These are phyloP conservation scores for Candida andamanensis DNA, from an alignment of 805 yeast species.

Conservation along the genomic window DNA sequence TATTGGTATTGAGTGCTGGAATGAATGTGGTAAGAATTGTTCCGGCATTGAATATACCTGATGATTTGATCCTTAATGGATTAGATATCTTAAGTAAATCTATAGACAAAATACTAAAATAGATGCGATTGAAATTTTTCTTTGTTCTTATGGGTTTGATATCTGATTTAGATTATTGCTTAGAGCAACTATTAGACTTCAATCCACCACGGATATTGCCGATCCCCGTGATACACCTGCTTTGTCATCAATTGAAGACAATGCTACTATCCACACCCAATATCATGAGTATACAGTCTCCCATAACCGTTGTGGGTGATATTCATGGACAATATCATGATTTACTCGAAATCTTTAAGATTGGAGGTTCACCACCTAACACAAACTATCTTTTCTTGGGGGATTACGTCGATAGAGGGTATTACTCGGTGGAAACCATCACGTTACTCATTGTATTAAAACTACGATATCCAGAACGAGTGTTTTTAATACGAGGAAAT, in stretches of 20 bases:
- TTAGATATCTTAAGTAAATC: slow-evolving; percentile 61
- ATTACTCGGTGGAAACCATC: slow-evolving; percentile 90
- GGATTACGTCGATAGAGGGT: slow-evolving; percentile 94
- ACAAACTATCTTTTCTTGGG: slow-evolving; percentile 92
- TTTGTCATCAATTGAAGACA: slow-evolving; percentile 78
- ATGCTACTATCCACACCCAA: slow-evolving; percentile 76
- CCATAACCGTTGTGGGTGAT: slow-evolving; percentile 95
- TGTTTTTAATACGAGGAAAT: slow-evolving; percentile 83
- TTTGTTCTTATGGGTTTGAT: too few species aligned
- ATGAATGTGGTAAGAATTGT: slow-evolving; percentile 85
- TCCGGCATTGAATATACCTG: slow-evolving; percentile 84
- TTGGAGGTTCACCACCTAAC: slow-evolving; percentile 90
- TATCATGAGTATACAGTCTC: slow-evolving; percentile 76
- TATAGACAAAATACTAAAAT: slow-evolving; percentile 19
- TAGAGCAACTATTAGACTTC: slow-evolving; percentile 36
- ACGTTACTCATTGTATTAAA: slow-evolving; percentile 76
- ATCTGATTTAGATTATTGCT: slow-evolving; percentile 37
- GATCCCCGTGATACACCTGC: slow-evolving; percentile 33
- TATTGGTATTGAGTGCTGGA: slow-evolving; percentile 87
- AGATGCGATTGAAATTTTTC: background rate
- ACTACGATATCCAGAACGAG: slow-evolving; percentile 80
- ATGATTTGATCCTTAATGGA: slow-evolving; percentile 66
- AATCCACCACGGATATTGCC: slow-evolving; percentile 42
- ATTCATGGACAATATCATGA: slow-evolving; percentile 98
- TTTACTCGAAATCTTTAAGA: slow-evolving; percentile 82